phyloP scores from a whole-genome alignment of 768 basidiomycete species.

The Pisolithus microcarpus region DNA sequence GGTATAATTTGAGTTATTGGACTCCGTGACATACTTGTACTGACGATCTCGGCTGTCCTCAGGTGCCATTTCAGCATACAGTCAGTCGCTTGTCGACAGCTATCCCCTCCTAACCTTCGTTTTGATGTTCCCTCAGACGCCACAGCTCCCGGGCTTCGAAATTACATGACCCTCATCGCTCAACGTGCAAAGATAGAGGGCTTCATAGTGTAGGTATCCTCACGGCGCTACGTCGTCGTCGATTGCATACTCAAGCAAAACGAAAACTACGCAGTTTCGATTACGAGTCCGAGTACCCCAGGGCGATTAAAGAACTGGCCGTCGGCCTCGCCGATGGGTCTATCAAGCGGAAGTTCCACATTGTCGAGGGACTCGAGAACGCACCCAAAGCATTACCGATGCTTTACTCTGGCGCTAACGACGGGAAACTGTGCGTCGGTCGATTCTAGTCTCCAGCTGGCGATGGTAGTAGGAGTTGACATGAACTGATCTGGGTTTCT shows the following conservation, averaged over 20 bases:
- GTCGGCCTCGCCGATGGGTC: constrained; percentile 56
- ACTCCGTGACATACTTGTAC: background rate
- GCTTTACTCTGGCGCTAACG: constrained; percentile 72
- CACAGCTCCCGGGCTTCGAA: constrained; percentile 58
- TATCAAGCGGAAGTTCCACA: constrained; percentile 75
- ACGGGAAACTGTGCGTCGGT: constrained; percentile 57
- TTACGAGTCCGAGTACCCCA: constrained; percentile 53
- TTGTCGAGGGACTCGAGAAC: constrained; percentile 68
- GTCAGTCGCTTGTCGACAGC: constrained; percentile 31
- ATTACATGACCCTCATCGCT: constrained; percentile 62
- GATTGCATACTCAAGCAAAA: background rate
- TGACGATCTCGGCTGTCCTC: constrained; percentile 1
- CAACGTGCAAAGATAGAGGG: constrained; percentile 79
- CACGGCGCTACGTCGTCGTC: background rate
- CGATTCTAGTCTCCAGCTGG: background rate
- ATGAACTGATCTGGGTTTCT: constrained; percentile 5
- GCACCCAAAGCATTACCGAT: constrained; percentile 64
- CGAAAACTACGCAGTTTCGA: constrained; percentile 50
- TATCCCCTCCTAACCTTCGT: background rate
- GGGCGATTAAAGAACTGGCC: constrained; percentile 51
- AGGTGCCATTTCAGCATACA: constrained; percentile 85
- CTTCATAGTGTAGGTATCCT: constrained; percentile 62
- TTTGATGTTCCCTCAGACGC: constrained; percentile 35
- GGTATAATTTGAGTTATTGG: constrained; percentile 15
- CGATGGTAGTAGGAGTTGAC: background rate